Percentiles rank a stretch among this genome's conserved stretches.
These are phyloP conservation scores for Endocladia muricata DNA, from an alignment of 31 red algal genomes.

Conservation along the genomic window DNA sequence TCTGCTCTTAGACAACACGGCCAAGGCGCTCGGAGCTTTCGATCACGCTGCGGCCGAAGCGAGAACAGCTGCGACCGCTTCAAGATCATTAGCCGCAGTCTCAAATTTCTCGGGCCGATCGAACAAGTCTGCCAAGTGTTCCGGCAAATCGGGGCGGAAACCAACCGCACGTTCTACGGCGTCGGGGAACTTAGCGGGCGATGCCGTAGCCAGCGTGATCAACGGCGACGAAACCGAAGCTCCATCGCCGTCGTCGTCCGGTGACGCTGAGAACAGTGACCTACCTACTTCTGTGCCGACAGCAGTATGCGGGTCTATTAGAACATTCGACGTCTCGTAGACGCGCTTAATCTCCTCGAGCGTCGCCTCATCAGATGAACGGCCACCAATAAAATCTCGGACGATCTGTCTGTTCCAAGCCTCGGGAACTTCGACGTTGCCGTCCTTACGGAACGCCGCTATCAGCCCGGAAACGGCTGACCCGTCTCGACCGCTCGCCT, in stretches of 20 bases:
- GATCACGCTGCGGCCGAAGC: neutral
- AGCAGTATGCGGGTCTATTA: neutral
- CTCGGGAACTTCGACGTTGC: neutral
- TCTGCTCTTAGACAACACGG: too few species aligned
- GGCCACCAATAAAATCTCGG: neutral
- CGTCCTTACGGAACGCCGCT: too few species aligned
- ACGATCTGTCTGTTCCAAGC: neutral
- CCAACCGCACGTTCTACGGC: neutral
- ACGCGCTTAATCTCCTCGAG: neutral
- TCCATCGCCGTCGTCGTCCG: too few species aligned
- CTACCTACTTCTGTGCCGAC: neutral
- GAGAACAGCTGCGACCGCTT: neutral
- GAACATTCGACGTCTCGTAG: neutral
- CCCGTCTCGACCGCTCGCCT: neutral
- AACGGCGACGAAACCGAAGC: neutral
- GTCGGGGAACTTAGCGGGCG: neutral
- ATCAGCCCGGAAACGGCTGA: neutral
- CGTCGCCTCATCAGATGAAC: neutral
- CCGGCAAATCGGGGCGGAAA: neutral
- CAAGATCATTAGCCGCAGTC: neutral
- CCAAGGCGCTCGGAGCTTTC: too few species aligned
- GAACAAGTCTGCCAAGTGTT: neutral
- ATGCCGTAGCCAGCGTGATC: neutral
- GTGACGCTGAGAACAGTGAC: too few species aligned
- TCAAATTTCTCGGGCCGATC: neutral